Evolutionary conservation across 192 early-diverging fungal genomes (phyloP), one percentile per base, ranked within the genome.

Genomic region (Backusella australiensis): DNA sequence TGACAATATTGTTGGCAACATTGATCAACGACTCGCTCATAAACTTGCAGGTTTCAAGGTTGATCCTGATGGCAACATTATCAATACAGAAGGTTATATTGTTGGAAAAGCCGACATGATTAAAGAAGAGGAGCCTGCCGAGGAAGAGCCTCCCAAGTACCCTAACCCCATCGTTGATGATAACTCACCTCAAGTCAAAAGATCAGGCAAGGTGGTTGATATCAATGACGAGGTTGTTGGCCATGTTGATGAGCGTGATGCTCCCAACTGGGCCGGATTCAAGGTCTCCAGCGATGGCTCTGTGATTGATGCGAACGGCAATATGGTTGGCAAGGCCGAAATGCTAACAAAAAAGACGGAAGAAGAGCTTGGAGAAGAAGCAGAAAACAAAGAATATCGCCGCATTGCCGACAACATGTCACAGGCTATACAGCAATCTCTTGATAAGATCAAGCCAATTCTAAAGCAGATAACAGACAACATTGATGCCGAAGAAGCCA

Each of bases 381-480:
- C 46, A 42, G 76, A 77, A 71, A 39, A 67, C 15, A 26, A 69
- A 26, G 66, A 75, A 53, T 68, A 75, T 21, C 69, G 69, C 14
- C 23, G 71, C 23, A 77, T 77, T 29, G 76, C 76, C 23, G 41
- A 63, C 5, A 46, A 65, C 26, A 77, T 77, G 76, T 38, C 53
- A 21, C 38, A 41, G 7, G 59, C 46, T 26, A 44, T 77, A 17
- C 68, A 77, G 19, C 52, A 77, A 2, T 44, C 53, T 19, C 56
- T 77, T 29, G 34, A 72, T 15, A 71, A 53, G 29, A 72, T 77
- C 23, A 70, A 77, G 26, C 76, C 76, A 2, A 32, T 77, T 35
- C 52, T 77, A 17, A 77, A 77, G 8, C 34, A 53, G 21, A 77
- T 77, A 41, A 77, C 76, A 32, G 76, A 77, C 34, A 23, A 49